These are phyloP conservation scores for Ilex paraguariensis DNA, from an alignment of 305 asterid species.

Conservation along the genomic window DNA sequence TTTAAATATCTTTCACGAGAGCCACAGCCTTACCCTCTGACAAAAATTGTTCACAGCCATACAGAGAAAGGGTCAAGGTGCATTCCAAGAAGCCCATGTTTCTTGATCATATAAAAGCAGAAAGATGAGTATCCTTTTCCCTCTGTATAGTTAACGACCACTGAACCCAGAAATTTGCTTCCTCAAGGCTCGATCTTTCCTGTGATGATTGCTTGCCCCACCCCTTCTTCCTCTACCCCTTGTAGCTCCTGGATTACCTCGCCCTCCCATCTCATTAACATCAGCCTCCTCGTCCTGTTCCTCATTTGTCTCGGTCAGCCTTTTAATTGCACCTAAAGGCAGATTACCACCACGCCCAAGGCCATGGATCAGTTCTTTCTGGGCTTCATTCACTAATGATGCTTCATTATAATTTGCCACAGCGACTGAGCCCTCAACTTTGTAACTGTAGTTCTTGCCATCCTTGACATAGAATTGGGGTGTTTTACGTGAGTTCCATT, in stretches of 20 bases:
- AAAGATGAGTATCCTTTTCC: not conserved
- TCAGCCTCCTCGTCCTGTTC: slow-evolving; percentile 24
- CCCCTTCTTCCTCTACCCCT: slow-evolving; percentile 57
- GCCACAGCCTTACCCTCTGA: not conserved
- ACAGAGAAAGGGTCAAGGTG: not conserved
- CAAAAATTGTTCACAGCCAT: not conserved
- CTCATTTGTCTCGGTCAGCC: slow-evolving; percentile 31
- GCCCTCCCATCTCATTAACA: slow-evolving; percentile 31
- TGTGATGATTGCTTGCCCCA: slow-evolving; percentile 50
- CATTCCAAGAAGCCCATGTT: not conserved
- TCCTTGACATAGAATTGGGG: slow-evolving; percentile 90
- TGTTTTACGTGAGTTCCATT: slow-evolving; percentile 63
- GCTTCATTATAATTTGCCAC: slow-evolving; percentile 69
- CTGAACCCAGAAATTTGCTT: slow-evolving; percentile 72
- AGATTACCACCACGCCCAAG: slow-evolving; percentile 91
- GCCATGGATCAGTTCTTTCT: slow-evolving; percentile 69
- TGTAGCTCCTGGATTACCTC: slow-evolving; percentile 21
- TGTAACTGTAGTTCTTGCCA: slow-evolving; percentile 90
- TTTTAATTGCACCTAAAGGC: slow-evolving; percentile 63
- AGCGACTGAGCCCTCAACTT: slow-evolving; percentile 78
- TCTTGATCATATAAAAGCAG: not conserved
- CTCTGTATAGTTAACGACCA: slow-evolving; percentile 16
- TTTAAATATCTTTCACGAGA: too few species aligned
- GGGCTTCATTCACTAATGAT: slow-evolving; percentile 52
- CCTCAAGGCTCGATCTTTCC: slow-evolving; percentile 69